These are phyloP conservation scores for Acmispon strigosus DNA, from an alignment of 306 rosid genomes.

Conservation along the genomic window DNA sequence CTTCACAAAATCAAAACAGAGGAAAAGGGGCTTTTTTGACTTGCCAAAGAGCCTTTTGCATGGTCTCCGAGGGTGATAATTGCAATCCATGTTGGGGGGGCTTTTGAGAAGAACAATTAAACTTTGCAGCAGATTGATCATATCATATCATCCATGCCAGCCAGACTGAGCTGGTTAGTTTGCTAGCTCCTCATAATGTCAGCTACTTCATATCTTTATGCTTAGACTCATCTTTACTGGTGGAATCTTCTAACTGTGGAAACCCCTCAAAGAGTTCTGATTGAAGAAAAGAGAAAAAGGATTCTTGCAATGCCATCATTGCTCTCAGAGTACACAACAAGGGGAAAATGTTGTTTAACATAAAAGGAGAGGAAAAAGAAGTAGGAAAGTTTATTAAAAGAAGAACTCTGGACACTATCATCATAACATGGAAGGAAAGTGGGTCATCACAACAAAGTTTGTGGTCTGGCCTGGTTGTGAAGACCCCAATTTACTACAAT, in stretches of 20 bases:
- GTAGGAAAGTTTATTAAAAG: background rate
- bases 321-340: slow-evolving; percentile 17
- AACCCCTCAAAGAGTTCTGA: slow-evolving; percentile 26
- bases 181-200: slow-evolving; percentile 47
- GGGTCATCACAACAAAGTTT: slow-evolving; percentile 40
- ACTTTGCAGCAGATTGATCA: slow-evolving; percentile 14
- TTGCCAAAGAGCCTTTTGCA: slow-evolving; percentile 80
- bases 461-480: slow-evolving; percentile 37
- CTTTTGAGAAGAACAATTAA: slow-evolving; percentile 54
- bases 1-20: slow-evolving; percentile 11
- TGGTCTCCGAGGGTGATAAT: slow-evolving; percentile 91
- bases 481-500: slow-evolving; percentile 22
- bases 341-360: background rate
- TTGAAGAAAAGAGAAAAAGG: slow-evolving; percentile 29
- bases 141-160: slow-evolving; percentile 45
- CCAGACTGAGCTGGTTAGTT: slow-evolving; percentile 53
- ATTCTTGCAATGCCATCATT: slow-evolving; percentile 46
- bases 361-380: background rate
- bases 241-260: slow-evolving; percentile 72
- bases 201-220: slow-evolving; percentile 51
- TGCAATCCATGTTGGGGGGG: slow-evolving; percentile 44
- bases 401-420: slow-evolving; percentile 22
- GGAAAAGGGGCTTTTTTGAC: slow-evolving; percentile 48
- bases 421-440: slow-evolving; percentile 43
- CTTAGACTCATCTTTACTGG: slow-evolving; percentile 48